Evolutionary conservation across 352 stramenopile species (phyloP).

Genomic region (Phytophthora aleatoria): DNA sequence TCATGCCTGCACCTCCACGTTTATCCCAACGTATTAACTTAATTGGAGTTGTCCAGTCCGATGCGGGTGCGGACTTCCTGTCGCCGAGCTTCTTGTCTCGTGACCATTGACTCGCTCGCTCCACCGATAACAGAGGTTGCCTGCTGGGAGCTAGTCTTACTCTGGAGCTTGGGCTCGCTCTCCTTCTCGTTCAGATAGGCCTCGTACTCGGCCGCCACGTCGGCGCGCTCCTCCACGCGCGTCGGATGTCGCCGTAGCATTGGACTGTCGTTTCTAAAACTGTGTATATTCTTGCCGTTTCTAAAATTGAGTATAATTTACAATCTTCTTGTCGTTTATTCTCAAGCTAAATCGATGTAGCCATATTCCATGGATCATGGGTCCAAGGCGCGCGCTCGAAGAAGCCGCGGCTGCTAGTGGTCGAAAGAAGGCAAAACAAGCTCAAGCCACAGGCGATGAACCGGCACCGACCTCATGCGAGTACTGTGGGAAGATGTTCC

Average conservation of each 20-base stretch:
- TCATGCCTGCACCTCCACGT: neutral
- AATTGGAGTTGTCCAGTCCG: slow-evolving; percentile 32
- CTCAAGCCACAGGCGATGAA: neutral
- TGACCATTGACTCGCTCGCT: slow-evolving; percentile 10
- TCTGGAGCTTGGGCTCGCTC: neutral
- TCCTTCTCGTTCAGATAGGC: slow-evolving; percentile 65
- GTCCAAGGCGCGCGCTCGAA: neutral
- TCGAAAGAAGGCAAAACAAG: neutral
- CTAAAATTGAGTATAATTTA: neutral
- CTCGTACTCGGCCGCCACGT: slow-evolving; percentile 79
- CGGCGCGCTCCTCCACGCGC: slow-evolving; percentile 24
- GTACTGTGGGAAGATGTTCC: neutral
- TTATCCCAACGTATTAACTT: neutral
- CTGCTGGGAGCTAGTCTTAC: neutral
- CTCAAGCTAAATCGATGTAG: too few relatives aligned
- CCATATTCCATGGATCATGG: too few relatives aligned
- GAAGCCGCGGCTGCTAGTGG: neutral
- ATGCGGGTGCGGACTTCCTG: slow-evolving; percentile 43
- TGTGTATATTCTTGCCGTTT: too few relatives aligned
- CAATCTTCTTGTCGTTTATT: neutral
- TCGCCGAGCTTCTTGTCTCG: slow-evolving; percentile 27
- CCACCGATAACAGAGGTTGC: neutral
- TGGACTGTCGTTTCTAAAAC: neutral
- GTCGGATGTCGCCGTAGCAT: slow-evolving; percentile 7
- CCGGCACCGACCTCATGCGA: neutral